These are phyloP conservation scores for Mortierella sp. DNA, from an alignment of 371 early-diverging fungal species.

Conservation along the genomic window DNA sequence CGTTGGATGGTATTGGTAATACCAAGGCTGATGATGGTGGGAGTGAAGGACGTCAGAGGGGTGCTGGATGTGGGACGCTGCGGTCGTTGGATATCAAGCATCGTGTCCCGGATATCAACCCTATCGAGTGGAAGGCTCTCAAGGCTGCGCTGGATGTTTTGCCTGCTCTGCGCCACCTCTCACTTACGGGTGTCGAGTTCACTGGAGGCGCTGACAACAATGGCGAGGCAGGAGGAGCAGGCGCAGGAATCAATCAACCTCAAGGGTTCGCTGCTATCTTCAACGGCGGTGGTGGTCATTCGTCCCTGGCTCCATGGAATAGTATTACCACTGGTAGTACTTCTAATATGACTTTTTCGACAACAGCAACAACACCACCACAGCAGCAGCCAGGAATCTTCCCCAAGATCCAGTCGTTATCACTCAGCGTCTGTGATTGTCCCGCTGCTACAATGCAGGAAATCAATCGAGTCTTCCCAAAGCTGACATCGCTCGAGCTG, in stretches of 20 bases:
- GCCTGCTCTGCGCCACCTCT: conserved; percentile 22
- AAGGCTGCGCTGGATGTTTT: conserved; percentile 22
- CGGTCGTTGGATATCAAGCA: conserved; percentile 34
- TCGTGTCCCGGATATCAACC: conserved; percentile 40
- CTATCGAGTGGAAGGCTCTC: conserved; percentile 34
- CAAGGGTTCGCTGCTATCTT: neutral
- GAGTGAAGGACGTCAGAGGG: neutral
- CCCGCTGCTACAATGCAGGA: conserved; percentile 30
- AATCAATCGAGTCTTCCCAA: conserved; percentile 35
- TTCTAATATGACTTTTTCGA: neutral
- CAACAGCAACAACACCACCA: neutral
- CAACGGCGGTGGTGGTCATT: neutral
- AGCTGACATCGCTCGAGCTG: conserved; percentile 31
- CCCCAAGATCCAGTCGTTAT: conserved; percentile 27
- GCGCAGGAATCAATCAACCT: neutral
- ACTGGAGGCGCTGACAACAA: conserved; percentile 16
- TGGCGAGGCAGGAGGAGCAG: neutral
- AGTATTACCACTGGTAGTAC: neutral
- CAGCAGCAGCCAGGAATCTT: neutral
- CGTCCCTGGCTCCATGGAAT: neutral
- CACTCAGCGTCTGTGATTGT: conserved; percentile 30
- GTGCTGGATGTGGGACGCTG: conserved; percentile 11
- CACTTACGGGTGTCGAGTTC: conserved; percentile 37
- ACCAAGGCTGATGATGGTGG: neutral
- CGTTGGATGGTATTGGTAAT: neutral